Conservation (phyloP, 225 moss, liverwort and hornwort species). For the Climacium dendroides region DNA sequence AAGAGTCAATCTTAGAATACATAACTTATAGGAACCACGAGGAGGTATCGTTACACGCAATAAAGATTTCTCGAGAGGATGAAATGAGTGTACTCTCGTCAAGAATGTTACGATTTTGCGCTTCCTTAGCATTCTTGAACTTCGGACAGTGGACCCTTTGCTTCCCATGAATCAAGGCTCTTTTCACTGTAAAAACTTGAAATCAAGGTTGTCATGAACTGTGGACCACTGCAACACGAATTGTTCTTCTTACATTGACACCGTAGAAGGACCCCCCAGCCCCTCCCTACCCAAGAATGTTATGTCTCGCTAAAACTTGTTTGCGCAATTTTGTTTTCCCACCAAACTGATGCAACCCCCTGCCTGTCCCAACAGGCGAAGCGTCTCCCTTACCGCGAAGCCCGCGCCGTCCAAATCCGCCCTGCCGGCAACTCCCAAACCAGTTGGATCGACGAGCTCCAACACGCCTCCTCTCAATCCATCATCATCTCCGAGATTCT, state of each 20-base stretch:
- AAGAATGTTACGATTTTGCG: not conserved
- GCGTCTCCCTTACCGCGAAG: slow-evolving; percentile 45
- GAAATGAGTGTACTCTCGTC: not conserved
- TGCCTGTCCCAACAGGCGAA: not conserved
- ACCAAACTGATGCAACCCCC: not conserved
- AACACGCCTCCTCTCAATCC: slow-evolving; percentile 32
- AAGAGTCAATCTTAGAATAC: not conserved
- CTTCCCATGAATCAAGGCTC: not conserved
- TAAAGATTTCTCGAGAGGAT: not conserved
- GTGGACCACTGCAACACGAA: not conserved
- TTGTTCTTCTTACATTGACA: not conserved
- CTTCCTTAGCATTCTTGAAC: not conserved
- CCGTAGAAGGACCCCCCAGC: not conserved
- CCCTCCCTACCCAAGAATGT: not conserved
- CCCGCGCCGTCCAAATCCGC: slow-evolving; percentile 40
- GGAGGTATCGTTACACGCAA: not conserved
- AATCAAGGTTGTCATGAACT: not conserved
- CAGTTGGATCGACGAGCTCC: slow-evolving; percentile 56
- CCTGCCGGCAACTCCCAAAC: slow-evolving; percentile 31
- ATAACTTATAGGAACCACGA: not conserved
- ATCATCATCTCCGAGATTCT: slow-evolving; percentile 72
- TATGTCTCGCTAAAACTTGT: not conserved
- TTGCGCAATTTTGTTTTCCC: not conserved
- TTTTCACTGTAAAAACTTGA: not conserved
- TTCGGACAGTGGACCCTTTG: not conserved